Evolutionary conservation across 257 asterid species (phyloP), one percentile per base, ranked within the genome.

Genomic region (Hygrophila difformis): DNA sequence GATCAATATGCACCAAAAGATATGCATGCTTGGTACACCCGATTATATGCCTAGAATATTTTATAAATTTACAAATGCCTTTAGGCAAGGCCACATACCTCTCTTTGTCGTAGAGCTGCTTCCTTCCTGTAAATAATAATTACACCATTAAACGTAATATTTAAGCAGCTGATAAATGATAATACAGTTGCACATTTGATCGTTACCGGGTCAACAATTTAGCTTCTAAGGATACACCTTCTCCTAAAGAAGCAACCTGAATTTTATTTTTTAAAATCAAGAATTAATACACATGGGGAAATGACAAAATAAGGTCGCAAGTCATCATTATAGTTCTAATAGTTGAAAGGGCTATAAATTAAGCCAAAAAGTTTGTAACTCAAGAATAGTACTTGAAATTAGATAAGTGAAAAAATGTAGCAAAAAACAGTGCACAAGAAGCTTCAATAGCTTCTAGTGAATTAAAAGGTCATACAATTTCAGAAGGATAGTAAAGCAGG

Each of bases 221-320:
- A 51, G 99, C 97, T 75, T 91, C 99, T 77, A 91, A 71, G 3
- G 99, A 86, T 34, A 86, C 81, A 66, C 99, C 97, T 72, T 86
- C 99, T 36, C 97, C 99, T 44, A 78, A 81, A 59, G 92, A 66
- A 69, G 97, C 95, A 67, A 91, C 99, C 99, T 91, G 77, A 19
- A 41, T n/a, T n/a, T n/a, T n/a, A n/a, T n/a, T n/a, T n/a, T n/a
- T n/a, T n/a, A n/a, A n/a, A n/a, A n/a, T n/a, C n/a, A n/a, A n/a
- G n/a, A n/a, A n/a, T n/a, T n/a, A n/a, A n/a, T n/a, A n/a, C n/a
- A n/a, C n/a, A n/a, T n/a, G n/a, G n/a, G n/a, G n/a, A 19, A 13
- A 21, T 31, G 6, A 23, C 15, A 26, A 17, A 66, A 26, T 26
- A 26, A 8, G 31, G 31, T 26, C 0, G 8, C 4, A 8, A 26